A percentile compares a stretch with the other conserved stretches of the same genome.
Conservation (phyloP, 192 early-diverging fungal genomes). For the Glomus cerebriforme region DNA sequence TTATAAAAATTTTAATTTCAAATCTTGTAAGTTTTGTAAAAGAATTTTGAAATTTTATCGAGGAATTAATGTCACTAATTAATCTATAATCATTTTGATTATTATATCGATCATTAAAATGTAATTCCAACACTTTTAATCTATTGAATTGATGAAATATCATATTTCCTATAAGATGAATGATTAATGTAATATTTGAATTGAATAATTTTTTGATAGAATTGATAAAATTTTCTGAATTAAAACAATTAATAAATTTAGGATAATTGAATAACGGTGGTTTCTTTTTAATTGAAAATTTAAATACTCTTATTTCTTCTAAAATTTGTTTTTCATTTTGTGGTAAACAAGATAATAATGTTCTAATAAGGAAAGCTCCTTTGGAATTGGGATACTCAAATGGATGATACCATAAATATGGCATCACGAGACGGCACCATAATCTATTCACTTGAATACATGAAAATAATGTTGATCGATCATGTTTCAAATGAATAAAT, state of each 20-base stretch:
- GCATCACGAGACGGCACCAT: not conserved
- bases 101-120: not conserved
- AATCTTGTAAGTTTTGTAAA: not conserved
- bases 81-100: not conserved
- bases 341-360: not conserved
- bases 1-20: not conserved
- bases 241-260: not conserved
- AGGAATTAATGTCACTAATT: not conserved
- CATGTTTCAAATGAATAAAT: not conserved
- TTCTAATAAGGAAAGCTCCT: not conserved
- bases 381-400: not conserved
- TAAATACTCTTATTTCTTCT: not conserved
- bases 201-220: not conserved
- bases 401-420: not conserved
- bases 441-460: not conserved
- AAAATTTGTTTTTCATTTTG: not conserved
- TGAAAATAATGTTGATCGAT: not conserved
- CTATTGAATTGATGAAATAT: not conserved
- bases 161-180: not conserved
- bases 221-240: not conserved
- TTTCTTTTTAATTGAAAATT: not conserved
- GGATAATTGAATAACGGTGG: not conserved
- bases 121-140: not conserved
- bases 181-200: not conserved
- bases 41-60: not conserved